These are phyloP conservation scores for Boehmeria nivea DNA, from an alignment of 306 rosid species.

Conservation along the genomic window DNA sequence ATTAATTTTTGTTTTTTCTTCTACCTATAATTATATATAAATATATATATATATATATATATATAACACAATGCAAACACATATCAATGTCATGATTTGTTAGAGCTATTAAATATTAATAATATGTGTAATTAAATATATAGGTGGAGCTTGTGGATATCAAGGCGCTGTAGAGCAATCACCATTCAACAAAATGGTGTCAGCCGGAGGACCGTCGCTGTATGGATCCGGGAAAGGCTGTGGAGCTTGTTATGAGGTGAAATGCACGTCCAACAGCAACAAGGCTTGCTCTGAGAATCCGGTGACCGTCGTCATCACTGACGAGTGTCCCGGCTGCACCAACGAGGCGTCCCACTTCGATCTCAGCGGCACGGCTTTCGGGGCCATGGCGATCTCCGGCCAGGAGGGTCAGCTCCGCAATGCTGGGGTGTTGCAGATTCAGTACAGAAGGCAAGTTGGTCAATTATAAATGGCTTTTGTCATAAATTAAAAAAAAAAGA, in stretches of 20 bases:
- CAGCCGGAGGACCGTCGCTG: conserved; percentile 65
- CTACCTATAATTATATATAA: not conserved
- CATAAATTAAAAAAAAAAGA: no score
- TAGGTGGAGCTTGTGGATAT: conserved; percentile 93
- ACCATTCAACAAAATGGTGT: conserved; percentile 51
- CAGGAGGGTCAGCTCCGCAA: conserved; percentile 35
- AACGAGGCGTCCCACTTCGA: conserved; percentile 59
- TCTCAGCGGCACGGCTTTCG: conserved; percentile 74
- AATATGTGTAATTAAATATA: no score
- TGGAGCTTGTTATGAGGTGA: conserved; percentile 85
- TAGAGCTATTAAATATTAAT: no score
- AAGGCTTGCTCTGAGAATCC: conserved; percentile 55
- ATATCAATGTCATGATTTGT: no score
- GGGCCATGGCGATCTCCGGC: conserved; percentile 75
- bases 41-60: not conserved
- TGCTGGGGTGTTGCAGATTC: conserved; percentile 50
- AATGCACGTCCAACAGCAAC: conserved; percentile 36
- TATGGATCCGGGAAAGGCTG: conserved; percentile 62
- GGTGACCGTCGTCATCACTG: conserved; percentile 59
- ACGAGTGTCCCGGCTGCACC: conserved; percentile 61
- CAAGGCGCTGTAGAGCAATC: conserved; percentile 40
- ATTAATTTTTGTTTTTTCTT: not conserved
- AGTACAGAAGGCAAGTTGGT: conserved; percentile 52
- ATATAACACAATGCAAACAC: no score
- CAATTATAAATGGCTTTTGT: no score